Evolutionary conservation across 176 grass and related monocot species (phyloP).

Genomic region (Dactylis glomerata): DNA sequence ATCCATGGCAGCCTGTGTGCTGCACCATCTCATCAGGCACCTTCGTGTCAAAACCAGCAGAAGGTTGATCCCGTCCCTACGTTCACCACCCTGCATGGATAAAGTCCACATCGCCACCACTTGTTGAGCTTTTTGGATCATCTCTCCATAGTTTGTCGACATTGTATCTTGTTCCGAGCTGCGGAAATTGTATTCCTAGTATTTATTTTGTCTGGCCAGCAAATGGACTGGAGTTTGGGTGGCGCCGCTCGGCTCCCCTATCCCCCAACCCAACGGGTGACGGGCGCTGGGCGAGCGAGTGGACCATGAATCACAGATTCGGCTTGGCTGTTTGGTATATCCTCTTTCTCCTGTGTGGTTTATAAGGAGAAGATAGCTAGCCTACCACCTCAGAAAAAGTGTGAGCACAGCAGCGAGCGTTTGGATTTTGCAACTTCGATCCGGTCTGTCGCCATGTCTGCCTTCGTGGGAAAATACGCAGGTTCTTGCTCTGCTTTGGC

Average conservation of each 20-base stretch:
- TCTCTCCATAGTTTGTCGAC: background rate
- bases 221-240: constrained; percentile 22
- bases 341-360: background rate
- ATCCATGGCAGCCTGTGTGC: constrained; percentile 17
- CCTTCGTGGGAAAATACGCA: constrained; percentile 93
- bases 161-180: background rate
- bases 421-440: constrained; percentile 41
- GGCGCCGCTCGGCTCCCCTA: constrained; percentile 29
- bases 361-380: constrained; percentile 12
- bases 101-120: constrained; percentile 41
- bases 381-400: constrained; percentile 16
- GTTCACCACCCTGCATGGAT: constrained; percentile 23
- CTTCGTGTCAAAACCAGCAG: background rate
- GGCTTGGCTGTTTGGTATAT: background rate
- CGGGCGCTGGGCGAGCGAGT: background rate
- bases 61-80: background rate
- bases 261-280: constrained; percentile 45
- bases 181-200: background rate
- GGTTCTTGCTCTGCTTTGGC: constrained; percentile 41
- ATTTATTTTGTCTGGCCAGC: constrained; percentile 1
- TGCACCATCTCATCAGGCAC: constrained; percentile 32
- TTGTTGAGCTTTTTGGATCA: background rate
- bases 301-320: constrained; percentile 20
- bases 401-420: constrained; percentile 29
- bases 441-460: constrained; percentile 55